Evolutionary conservation across 345 rosid genomes (phyloP), one percentile per base, ranked within the genome.

Genomic region (Linum usitatissimum): DNA sequence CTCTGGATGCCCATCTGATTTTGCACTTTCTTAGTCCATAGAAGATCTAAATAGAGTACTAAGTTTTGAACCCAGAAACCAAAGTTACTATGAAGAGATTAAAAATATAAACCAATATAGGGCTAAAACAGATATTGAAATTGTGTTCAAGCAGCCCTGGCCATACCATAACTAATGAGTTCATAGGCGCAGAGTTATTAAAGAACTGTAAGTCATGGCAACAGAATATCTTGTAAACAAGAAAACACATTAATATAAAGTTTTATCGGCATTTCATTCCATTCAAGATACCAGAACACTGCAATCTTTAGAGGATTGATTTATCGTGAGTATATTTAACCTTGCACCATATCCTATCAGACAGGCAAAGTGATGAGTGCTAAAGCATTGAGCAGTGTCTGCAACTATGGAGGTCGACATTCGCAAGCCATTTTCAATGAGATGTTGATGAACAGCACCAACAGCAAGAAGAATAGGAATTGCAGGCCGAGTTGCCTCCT

Each of bases 301-400:
- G 48, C 34, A 19, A 28, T 55, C 8, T 49, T 17, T 7, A 59
- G 39, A 63, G n/a, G 20, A 31, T 64, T 67, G 30, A 54, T 19
- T 62, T 30, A 34, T 38, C 57, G 60, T 53, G 51, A 51, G 69
- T 57, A 66, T 13, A 69, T 59, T 55, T 15, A 58, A 93, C 99
- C 99, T 93, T 70, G 99, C 99, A 62, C 99, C 99, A 78, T 87
- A 90, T 75, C 97, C 99, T 67, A 93, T 86, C 77, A 93, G 72
- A 82, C 99, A 90, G 59, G 97, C 97, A 72, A 93, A 93, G 49
- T 93, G 99, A 86, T 93, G 99, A 4, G 99, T 93, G 73, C 97
- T 93, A 79, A 93, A 93, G 76, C 99, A 93, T 72, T 93, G 99
- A 34, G 97, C 97, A 30, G 96, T 93, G 64, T 93, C 97, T 34